A percentile compares a stretch with the other conserved stretches of the same genome.
Evolutionary conservation across 805 yeast genomes (phyloP).

Genomic region (Yamadazyma takamatsuzukensis): DNA sequence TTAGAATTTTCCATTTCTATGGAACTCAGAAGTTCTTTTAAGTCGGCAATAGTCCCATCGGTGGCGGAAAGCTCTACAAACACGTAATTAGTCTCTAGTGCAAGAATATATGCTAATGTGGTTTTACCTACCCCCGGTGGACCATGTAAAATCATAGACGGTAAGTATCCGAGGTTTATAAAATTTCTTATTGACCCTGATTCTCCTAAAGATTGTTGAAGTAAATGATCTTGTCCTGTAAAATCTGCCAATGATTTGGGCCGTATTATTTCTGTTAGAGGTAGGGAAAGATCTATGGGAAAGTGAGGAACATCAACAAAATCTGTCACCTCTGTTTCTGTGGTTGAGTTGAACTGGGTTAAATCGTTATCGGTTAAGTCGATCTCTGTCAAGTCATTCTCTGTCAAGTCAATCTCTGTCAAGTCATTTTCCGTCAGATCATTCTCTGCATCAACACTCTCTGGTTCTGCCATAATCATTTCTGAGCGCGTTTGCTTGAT

Average conservation of each 20-base stretch:
- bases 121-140: slow-evolving; percentile 97
- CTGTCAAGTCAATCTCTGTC: too few relatives aligned
- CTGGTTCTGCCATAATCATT: too few relatives aligned
- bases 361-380: too few relatives aligned
- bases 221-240: slow-evolving; percentile 81
- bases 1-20: slow-evolving; percentile 41
- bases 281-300: slow-evolving; percentile 2
- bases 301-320: too few relatives aligned
- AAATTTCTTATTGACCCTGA: slow-evolving; percentile 66
- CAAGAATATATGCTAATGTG: slow-evolving; percentile 68
- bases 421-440: too few relatives aligned
- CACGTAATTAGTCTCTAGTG: slow-evolving; percentile 48
- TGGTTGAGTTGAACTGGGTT: too few relatives aligned
- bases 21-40: slow-evolving; percentile 56
- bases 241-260: slow-evolving; percentile 68
- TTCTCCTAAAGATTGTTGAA: slow-evolving; percentile 51
- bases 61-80: slow-evolving; percentile 88
- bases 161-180: slow-evolving; percentile 60
- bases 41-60: slow-evolving; percentile 59
- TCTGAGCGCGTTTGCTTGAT: too few relatives aligned
- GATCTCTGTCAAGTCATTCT: too few relatives aligned
- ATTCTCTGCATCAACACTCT: too few relatives aligned
- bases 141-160: slow-evolving; percentile 90
- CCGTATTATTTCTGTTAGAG: slow-evolving; percentile 43
- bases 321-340: too few relatives aligned